A percentile compares a stretch with the other conserved stretches of the same genome.
Evolutionary conservation across 1,284 basidiomycete genomes (phyloP).

Genomic region (Cerrena zonata): DNA sequence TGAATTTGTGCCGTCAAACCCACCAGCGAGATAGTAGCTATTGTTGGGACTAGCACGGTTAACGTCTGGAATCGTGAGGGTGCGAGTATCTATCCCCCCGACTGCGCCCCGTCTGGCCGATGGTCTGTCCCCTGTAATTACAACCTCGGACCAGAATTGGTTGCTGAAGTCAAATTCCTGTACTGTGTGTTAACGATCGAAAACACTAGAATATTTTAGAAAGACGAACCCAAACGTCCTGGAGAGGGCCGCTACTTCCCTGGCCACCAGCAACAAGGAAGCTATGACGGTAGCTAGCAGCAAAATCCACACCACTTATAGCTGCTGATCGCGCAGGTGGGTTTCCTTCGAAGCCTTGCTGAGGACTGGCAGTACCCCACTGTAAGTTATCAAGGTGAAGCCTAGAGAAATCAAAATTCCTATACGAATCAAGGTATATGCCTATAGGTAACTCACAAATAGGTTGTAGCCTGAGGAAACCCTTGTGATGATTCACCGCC

Average conservation of each 20-base stretch:
- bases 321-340: conserved; percentile 63
- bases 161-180: conserved; percentile 71
- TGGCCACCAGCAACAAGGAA: conserved; percentile 69
- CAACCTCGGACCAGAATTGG: conserved; percentile 66
- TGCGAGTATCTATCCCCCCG: conserved; percentile 61
- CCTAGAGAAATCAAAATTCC: conserved; percentile 28
- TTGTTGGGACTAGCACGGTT: conserved; percentile 50
- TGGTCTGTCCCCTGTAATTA: conserved; percentile 43
- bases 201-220: neutral
- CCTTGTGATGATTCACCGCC: conserved; percentile 67
- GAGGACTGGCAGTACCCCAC: conserved; percentile 56
- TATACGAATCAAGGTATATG: neutral
- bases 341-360: conserved; percentile 35
- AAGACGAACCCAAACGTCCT: conserved; percentile 64
- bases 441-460: conserved; percentile 43
- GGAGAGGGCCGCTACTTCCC: conserved; percentile 45
- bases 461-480: conserved; percentile 58
- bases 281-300: conserved; percentile 70
- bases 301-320: conserved; percentile 59
- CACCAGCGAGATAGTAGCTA: conserved; percentile 65
- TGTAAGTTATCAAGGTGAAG: conserved; percentile 52
- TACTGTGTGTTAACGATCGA: neutral
- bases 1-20: conserved; percentile 43
- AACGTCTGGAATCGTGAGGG: conserved; percentile 36
- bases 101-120: conserved; percentile 60